Evolutionary conservation across 139 green algal species (phyloP), one percentile per base, ranked within the genome.

Genomic region (Protoeuglena noctilucae): DNA sequence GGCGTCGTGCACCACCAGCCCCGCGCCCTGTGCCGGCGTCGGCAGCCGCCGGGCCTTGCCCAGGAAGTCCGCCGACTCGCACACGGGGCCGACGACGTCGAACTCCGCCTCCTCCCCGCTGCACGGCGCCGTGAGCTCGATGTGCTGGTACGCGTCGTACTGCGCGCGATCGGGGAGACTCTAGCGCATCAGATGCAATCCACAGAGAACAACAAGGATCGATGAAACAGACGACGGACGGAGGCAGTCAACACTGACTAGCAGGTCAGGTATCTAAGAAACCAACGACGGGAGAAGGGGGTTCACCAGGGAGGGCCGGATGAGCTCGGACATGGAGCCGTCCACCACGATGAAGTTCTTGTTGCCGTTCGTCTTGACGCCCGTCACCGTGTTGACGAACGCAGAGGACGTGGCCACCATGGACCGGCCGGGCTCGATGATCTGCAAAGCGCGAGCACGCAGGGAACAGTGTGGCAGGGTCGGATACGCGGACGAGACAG

Each of bases 341-440:
- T 96, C 87, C 1, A 96, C 66, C 0, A 96, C 88, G 30, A 95
- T 78, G 69, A 96, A 96, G 58, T 94, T 77, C 69, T 96, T 96
- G 73, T 73, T 90, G 68, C 88, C 88, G 68, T 96, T 96, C 57
- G 83, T 90, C 77, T 96, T 96, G 12, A 83, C 72, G 53, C 88
- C 84, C 67, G 71, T 76, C 16, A 93, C 86, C 4, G 79, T 89
- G 71, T 84, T 89, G 63, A 95, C 83, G 23, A 96, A 73, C 0
- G 75, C 81, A 40, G 48, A 64, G 39, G 70, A 73, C 53, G 77
- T 93, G 41, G 72, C 88, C 1, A 96, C 74, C 82, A 96, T 90
- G 48, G 82, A 94, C 18, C 88, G 57, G 5, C 88, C 88, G 0
- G 88, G 88, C 78, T 96, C 88, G 40, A 96, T 92, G 49, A 96